Conservation (phyloP, 2,329 filamentous ascomycete genomes). For the Colletotrichum caudatum region DNA sequence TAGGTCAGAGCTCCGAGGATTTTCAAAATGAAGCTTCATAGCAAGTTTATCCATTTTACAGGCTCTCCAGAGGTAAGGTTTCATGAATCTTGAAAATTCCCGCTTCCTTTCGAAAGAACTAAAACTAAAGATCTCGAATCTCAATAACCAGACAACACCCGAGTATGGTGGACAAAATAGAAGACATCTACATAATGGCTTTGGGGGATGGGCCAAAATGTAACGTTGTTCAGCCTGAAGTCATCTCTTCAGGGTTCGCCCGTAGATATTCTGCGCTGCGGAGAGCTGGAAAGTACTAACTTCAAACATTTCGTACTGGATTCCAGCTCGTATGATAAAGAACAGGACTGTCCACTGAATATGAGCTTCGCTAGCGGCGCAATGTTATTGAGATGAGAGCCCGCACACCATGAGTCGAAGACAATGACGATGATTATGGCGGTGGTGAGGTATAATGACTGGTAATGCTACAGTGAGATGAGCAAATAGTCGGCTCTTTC, state of each 20-base stretch:
- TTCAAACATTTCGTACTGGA: too few species aligned
- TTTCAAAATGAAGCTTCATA: neutral
- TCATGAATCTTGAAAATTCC: neutral
- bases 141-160: neutral
- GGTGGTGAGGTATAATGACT: neutral
- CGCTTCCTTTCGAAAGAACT: too few species aligned
- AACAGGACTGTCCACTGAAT: neutral
- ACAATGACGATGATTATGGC: neutral
- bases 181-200: too few species aligned
- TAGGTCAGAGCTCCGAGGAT: neutral
- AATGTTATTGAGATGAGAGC: neutral
- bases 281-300: neutral
- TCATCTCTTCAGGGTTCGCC: neutral
- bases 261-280: neutral
- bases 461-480: too few species aligned
- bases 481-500: neutral
- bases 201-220: neutral
- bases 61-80: neutral
- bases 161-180: neutral
- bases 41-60: too few species aligned
- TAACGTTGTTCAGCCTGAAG: neutral
- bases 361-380: too few species aligned
- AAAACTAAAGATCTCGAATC: neutral
- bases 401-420: neutral
- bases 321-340: neutral